A percentile compares a stretch with the other conserved stretches of the same genome.
These are phyloP conservation scores for Arxiozyma slooffiae DNA, from an alignment of 1,139 yeast species.

Conservation along the genomic window DNA sequence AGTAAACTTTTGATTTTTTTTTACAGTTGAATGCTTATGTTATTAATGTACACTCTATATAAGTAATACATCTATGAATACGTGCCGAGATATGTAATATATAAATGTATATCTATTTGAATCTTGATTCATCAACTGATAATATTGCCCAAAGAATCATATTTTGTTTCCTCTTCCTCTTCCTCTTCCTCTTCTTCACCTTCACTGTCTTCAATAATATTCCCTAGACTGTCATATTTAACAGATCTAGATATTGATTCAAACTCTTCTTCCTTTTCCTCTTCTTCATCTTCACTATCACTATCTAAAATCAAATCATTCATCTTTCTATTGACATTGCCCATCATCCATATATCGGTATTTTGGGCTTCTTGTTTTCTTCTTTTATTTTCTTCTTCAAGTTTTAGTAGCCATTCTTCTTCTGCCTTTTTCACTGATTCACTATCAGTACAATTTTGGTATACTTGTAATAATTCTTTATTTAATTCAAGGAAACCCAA, in stretches of 20 bases:
- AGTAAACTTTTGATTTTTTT: too few relatives aligned
- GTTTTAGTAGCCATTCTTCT: slow-evolving; percentile 57
- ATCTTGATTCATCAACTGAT: slow-evolving; percentile 5
- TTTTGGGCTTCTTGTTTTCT: slow-evolving; percentile 43
- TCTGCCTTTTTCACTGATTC: slow-evolving; percentile 68
- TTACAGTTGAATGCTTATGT: not conserved
- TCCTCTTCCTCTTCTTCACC: slow-evolving; percentile 22
- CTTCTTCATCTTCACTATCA: slow-evolving; percentile 23
- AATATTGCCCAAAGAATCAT: slow-evolving; percentile 23
- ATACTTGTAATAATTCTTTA: slow-evolving; percentile 62
- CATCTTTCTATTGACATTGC: slow-evolving; percentile 52
- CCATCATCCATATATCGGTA: slow-evolving; percentile 69
- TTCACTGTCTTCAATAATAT: slow-evolving; percentile 11
- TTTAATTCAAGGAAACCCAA: slow-evolving; percentile 73
- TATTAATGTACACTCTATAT: not conserved
- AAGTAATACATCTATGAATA: not conserved
- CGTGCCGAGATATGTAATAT: not conserved
- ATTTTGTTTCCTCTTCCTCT: slow-evolving; percentile 18
- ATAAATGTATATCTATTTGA: not conserved
- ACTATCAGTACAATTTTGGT: slow-evolving; percentile 72
- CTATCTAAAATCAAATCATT: slow-evolving; percentile 13
- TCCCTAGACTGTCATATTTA: slow-evolving; percentile 24
- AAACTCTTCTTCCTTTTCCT: slow-evolving; percentile 16
- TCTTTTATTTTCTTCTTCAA: slow-evolving; percentile 60
- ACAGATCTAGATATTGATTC: slow-evolving; percentile 21